phyloP scores from a whole-genome alignment of 495 filamentous ascomycete genomes.

The Elasticomyces elasticus region DNA sequence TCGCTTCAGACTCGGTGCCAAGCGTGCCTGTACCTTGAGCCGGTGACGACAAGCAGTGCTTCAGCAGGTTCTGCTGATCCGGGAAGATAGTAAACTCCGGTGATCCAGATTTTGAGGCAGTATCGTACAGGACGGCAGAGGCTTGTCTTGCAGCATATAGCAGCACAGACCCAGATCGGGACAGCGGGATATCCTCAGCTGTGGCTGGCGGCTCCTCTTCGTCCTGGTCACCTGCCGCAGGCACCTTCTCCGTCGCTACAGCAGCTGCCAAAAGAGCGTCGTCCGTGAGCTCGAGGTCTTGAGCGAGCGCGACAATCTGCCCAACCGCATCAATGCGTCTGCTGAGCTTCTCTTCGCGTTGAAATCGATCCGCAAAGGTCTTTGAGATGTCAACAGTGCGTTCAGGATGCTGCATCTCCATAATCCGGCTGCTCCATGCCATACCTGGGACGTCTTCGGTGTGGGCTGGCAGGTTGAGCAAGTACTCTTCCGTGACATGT shows the following conservation, averaged over 20 bases:
- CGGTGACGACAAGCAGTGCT: slow-evolving; percentile 27
- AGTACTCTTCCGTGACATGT: slow-evolving; percentile 73
- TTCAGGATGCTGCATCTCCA: slow-evolving; percentile 59
- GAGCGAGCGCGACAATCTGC: slow-evolving; percentile 62
- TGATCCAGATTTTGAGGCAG: background rate
- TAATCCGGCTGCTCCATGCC: slow-evolving; percentile 64
- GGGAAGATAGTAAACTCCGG: slow-evolving; percentile 29
- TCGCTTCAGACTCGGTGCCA: slow-evolving; percentile 32
- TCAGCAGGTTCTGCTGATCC: slow-evolving; percentile 31
- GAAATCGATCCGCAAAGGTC: slow-evolving; percentile 53
- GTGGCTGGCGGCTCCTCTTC: slow-evolving; percentile 34
- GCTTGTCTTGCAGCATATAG: slow-evolving; percentile 33
- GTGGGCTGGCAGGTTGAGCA: slow-evolving; percentile 42
- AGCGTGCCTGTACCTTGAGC: slow-evolving; percentile 21
- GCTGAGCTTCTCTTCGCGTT: slow-evolving; percentile 50
- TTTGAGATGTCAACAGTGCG: slow-evolving; percentile 44
- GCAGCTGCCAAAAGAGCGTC: slow-evolving; percentile 8
- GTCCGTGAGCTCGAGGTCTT: slow-evolving; percentile 40
- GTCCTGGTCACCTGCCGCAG: slow-evolving; percentile 33
- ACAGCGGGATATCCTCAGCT: slow-evolving; percentile 60
- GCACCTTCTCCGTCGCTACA: slow-evolving; percentile 25
- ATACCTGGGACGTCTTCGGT: slow-evolving; percentile 55
- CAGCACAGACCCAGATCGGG: slow-evolving; percentile 46
- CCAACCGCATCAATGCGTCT: slow-evolving; percentile 62
- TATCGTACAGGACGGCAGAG: slow-evolving; percentile 27